Evolutionary conservation across 495 filamentous ascomycete species (phyloP), one percentile per base, ranked within the genome.

Genomic region (Opeltia flavorubescens): DNA sequence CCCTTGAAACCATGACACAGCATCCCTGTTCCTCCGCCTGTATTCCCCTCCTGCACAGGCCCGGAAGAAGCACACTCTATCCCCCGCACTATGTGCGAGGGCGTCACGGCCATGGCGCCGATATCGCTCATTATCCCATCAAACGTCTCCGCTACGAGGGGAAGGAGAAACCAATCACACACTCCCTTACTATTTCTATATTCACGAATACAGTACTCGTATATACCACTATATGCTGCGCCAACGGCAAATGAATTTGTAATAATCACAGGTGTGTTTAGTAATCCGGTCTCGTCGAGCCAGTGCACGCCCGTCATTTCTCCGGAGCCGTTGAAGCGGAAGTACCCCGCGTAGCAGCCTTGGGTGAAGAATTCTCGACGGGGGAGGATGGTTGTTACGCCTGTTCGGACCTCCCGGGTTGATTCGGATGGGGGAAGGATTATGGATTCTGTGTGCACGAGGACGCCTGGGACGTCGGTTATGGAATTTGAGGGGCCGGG

Each of bases 21-120:
- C 70, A 72, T 75, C 24, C 73, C 73, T 17, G 70, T 68, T 2
- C 73, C 71, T 13, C 73, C 73, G 4, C 71, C 72, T 0, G 62
- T 66, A 40, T 67, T 69, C 1, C 72, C 72, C 56, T 76, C 71
- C 36, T 55, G 49, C 5, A 76, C 71, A 1, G 55, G 52, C 9
- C 59, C 60, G 31, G 51, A 50, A 9, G 55, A 60, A 5, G 63
- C 71, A 26, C 25, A 52, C 34, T 67, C 64, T 41, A 72, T 66
- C 4, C 33, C 33, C n/a, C 3, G 33, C 13, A 35, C 33, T 5
- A 35, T n/a, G 18, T 35, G 33, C 18, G 5, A 67, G 1, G 67
- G 59, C 41, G 47, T 66, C 5, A 71, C 62, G 17, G 59, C 59
- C 34, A 69, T 67, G 40, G 60, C 60, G 24, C 51, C 60, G 6